Evolutionary conservation across 2,329 filamentous ascomycete genomes (phyloP).

Genomic region (Colletotrichum gigasporum): DNA sequence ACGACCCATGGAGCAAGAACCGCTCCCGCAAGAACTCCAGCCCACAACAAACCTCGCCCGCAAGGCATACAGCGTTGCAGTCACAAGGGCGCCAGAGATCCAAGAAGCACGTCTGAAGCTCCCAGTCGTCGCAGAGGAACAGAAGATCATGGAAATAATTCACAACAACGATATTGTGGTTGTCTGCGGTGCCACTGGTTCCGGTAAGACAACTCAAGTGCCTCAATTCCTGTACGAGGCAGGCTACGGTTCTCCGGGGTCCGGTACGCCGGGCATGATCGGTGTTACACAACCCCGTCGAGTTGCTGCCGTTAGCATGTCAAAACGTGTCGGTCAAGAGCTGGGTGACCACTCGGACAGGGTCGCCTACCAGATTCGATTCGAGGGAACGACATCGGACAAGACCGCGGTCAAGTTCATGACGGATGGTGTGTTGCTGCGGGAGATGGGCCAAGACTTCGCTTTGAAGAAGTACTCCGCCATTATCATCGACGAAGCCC

Average conservation of each 20-base stretch:
- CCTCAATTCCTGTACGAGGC: constrained; percentile 96
- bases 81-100: constrained; percentile 76
- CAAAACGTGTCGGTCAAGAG: constrained; percentile 88
- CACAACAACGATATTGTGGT: constrained; percentile 91
- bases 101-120: constrained; percentile 82
- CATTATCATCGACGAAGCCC: constrained; percentile 95
- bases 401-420: constrained; percentile 97
- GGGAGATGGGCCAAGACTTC: constrained; percentile 92
- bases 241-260: constrained; percentile 82
- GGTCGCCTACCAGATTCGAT: constrained; percentile 94
- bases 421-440: constrained; percentile 95
- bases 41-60: constrained; percentile 68
- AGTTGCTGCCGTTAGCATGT: constrained; percentile 97
- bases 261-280: constrained; percentile 89
- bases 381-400: constrained; percentile 82
- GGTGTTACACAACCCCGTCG: constrained; percentile 93
- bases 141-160: constrained; percentile 97
- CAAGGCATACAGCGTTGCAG: constrained; percentile 79
- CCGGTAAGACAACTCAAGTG: constrained; percentile 96
- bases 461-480: constrained; percentile 89
- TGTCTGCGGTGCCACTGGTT: constrained; percentile 94
- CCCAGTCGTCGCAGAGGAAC: constrained; percentile 93
- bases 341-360: constrained; percentile 78
- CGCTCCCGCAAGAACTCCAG: constrained; percentile 72
- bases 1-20: constrained; percentile 75